Conservation (phyloP, 2,329 filamentous ascomycete species). For the Pyrenochaeta sp. region DNA sequence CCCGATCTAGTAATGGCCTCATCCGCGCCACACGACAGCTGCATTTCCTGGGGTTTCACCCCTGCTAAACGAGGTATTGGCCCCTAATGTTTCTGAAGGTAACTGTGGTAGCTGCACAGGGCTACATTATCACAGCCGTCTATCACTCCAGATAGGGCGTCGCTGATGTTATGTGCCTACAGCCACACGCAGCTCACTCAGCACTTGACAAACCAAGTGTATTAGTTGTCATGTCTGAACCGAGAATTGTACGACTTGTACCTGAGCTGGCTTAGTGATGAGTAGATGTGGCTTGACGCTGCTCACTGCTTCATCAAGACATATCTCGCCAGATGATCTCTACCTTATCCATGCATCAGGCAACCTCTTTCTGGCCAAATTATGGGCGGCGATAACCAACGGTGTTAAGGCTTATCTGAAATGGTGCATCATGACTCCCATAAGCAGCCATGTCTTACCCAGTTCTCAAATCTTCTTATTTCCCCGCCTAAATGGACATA, state of each 20-base stretch:
- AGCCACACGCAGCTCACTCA: constrained; percentile 5
- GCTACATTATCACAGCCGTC: neutral
- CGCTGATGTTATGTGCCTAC: constrained; percentile 10
- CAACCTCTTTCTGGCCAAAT: too few species aligned
- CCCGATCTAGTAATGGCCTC: constrained; percentile 6
- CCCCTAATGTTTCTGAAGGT: constrained; percentile 1
- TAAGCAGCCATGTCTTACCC: too few species aligned
- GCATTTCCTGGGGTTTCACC: neutral
- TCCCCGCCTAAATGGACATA: too few species aligned
- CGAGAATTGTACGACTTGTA: neutral
- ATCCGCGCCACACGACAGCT: constrained; percentile 1
- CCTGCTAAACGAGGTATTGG: neutral
- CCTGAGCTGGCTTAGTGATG: constrained; percentile 1
- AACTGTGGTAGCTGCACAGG: constrained; percentile 6
- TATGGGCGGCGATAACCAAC: too few species aligned
- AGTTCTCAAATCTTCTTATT: too few species aligned
- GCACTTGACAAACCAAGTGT: neutral
- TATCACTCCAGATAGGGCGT: neutral
- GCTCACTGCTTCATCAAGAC: neutral
- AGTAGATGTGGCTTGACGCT: constrained; percentile 2
- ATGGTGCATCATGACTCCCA: too few species aligned
- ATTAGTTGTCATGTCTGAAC: neutral
- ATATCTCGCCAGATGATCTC: neutral
- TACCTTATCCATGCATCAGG: neutral
- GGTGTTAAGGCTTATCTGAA: too few species aligned